phyloP scores from a whole-genome alignment of 345 rosid genomes.

The Pistacia vera region DNA sequence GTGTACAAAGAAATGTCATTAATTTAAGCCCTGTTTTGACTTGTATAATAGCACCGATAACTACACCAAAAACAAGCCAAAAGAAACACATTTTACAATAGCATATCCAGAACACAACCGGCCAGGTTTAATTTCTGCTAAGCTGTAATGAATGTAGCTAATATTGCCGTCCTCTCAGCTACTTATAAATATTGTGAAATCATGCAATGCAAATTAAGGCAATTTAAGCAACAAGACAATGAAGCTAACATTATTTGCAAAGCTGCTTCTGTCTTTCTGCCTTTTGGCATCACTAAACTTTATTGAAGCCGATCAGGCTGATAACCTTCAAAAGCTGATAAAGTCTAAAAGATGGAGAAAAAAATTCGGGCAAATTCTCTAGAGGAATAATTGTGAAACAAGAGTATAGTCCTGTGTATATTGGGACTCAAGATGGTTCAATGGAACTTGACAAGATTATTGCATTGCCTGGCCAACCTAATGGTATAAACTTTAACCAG shows the following conservation, averaged over 20 bases:
- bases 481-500: constrained; percentile 17
- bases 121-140: no score
- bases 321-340: constrained; percentile 3
- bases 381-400: background rate
- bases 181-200: no score
- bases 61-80: no score
- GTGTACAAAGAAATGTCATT: no score
- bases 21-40: no score
- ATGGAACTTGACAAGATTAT: constrained; percentile 15
- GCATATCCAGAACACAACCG: no score
- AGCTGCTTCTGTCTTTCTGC: constrained; percentile 9
- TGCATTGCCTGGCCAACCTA: constrained; percentile 29
- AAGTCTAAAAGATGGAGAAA: constrained; percentile 5
- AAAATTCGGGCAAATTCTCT: background rate
- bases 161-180: no score
- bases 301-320: constrained; percentile 20
- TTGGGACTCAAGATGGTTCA: constrained; percentile 20
- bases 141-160: no score
- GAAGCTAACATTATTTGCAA: background rate
- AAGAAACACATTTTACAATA: no score
- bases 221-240: background rate
- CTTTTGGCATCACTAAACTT: constrained; percentile 12
- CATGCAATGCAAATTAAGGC: no score
- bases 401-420: background rate
- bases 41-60: no score